A percentile compares a stretch with the other conserved stretches of the same genome.
phyloP scores from a whole-genome alignment of 176 grass and related monocot species.

The Oryza brachyantha region DNA sequence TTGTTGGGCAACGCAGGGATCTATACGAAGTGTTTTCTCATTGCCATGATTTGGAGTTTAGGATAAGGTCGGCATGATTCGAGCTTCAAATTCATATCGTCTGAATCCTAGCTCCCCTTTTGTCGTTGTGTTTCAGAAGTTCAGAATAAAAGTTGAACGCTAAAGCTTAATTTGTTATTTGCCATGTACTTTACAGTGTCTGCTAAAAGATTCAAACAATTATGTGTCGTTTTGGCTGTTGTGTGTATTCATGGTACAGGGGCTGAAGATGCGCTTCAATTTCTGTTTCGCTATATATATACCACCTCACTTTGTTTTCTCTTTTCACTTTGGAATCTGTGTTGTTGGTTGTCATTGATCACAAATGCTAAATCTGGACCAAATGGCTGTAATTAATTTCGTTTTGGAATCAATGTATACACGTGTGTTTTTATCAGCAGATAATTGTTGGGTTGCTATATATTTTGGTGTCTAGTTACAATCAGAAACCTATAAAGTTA shows the following conservation, averaged over 20 bases:
- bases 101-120: neutral
- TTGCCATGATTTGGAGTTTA: neutral
- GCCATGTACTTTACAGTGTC: neutral
- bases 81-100: neutral
- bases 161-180: neutral
- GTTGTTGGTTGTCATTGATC: too few relatives aligned
- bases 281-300: too few relatives aligned
- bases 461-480: too few relatives aligned
- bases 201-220: neutral
- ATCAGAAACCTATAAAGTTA: too few relatives aligned
- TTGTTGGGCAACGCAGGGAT: neutral
- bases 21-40: neutral
- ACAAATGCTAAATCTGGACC: too few relatives aligned
- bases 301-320: too few relatives aligned
- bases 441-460: too few relatives aligned
- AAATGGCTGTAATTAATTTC: too few relatives aligned
- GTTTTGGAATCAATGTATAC: too few relatives aligned
- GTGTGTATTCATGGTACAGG: neutral
- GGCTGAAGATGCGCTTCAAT: too few relatives aligned
- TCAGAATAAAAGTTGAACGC: neutral
- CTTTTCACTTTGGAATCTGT: too few relatives aligned
- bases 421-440: too few relatives aligned
- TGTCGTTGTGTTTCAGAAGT: neutral
- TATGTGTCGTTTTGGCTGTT: neutral
- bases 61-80: neutral